Percentiles rank a stretch among this genome's conserved stretches.
Conservation (phyloP, 129 eudicot genomes). For the Mikania micrantha region DNA sequence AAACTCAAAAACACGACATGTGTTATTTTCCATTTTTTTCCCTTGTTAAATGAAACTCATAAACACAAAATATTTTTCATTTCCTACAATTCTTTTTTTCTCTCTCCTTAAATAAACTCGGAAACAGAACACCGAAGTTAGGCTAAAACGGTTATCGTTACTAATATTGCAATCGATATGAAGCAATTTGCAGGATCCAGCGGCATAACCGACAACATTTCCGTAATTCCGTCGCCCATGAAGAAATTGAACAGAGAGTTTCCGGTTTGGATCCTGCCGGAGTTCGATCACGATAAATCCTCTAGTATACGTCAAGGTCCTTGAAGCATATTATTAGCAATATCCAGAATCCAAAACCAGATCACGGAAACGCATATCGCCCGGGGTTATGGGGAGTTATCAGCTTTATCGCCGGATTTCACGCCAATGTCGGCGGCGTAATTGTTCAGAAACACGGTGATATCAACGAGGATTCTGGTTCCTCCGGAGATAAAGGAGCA, state of each 20-base stretch:
- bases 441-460: conserved; percentile 43
- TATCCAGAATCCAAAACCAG: conserved; percentile 62
- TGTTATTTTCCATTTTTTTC: too few species aligned
- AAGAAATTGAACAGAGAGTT: conserved; percentile 56
- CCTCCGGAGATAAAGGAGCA: conserved; percentile 49
- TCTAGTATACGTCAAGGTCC: conserved; percentile 64
- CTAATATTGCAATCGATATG: conserved; percentile 27
- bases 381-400: conserved; percentile 15
- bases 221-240: conserved; percentile 84
- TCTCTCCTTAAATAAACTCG: too few species aligned
- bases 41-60: too few species aligned
- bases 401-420: conserved; percentile 23
- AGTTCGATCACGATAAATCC: conserved; percentile 33
- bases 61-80: too few species aligned
- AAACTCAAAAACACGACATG: too few species aligned
- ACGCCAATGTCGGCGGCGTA: conserved; percentile 54
- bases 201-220: conserved; percentile 58
- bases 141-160: conserved; percentile 19
- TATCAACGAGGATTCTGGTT: conserved; percentile 18
- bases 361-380: conserved; percentile 36
- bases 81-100: too few species aligned
- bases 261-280: conserved; percentile 19
- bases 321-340: conserved; percentile 55
- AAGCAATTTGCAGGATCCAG: conserved; percentile 52
- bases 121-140: too few species aligned